Conservation (phyloP, 2,329 filamentous ascomycete species). For the Pseudocercospora cruenta region DNA sequence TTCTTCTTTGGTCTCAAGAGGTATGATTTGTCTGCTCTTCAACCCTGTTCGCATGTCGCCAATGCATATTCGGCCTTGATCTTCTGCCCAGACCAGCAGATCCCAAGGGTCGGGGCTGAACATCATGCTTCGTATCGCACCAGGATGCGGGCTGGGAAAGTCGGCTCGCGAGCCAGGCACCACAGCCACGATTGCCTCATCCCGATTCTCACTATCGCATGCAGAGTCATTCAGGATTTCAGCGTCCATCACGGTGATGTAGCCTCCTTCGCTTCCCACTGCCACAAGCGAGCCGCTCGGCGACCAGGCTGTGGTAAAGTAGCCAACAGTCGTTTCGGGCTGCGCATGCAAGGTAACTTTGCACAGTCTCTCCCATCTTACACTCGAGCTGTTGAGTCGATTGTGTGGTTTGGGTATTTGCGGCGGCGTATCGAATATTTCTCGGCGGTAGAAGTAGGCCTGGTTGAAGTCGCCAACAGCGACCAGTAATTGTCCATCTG, state of each 20-base stretch:
- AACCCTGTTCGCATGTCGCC: slow-evolving; percentile 73
- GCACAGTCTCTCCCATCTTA: slow-evolving; percentile 47
- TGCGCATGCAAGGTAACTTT: slow-evolving; percentile 49
- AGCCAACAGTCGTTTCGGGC: slow-evolving; percentile 53
- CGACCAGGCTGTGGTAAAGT: slow-evolving; percentile 79
- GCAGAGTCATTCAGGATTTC: slow-evolving; percentile 43
- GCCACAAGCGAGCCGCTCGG: slow-evolving; percentile 71
- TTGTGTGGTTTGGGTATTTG: slow-evolving; percentile 45
- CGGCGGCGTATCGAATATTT: slow-evolving; percentile 36
- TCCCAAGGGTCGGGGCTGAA: slow-evolving; percentile 91
- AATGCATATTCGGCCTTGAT: slow-evolving; percentile 74
- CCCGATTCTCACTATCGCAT: slow-evolving; percentile 42
- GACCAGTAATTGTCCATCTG: slow-evolving; percentile 77
- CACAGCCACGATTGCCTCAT: slow-evolving; percentile 70
- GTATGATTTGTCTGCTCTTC: slow-evolving; percentile 68
- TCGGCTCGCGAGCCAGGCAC: slow-evolving; percentile 76
- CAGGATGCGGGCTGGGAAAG: slow-evolving; percentile 56
- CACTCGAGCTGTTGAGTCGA: slow-evolving; percentile 37
- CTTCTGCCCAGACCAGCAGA: slow-evolving; percentile 90
- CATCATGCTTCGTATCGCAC: slow-evolving; percentile 86
- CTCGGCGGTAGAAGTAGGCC: slow-evolving; percentile 77
- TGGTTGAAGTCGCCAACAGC: slow-evolving; percentile 87
- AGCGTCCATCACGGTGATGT: slow-evolving; percentile 74
- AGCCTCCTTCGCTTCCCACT: slow-evolving; percentile 78
- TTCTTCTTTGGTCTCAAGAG: slow-evolving; percentile 62